These are phyloP conservation scores for Serendipita sp. DNA, from an alignment of 768 basidiomycete species.

Conservation along the genomic window DNA sequence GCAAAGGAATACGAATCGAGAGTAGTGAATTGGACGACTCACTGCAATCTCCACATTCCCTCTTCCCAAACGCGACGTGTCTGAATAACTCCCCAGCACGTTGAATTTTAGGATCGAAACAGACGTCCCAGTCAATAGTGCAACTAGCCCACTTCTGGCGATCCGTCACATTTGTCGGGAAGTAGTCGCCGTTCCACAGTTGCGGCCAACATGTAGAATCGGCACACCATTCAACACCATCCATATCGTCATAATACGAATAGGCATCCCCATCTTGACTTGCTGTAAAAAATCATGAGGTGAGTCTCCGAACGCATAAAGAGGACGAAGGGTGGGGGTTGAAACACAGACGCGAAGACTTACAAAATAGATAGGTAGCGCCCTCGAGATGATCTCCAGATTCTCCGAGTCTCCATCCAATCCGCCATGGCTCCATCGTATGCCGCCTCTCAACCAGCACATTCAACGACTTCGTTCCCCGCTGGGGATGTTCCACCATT, in stretches of 20 bases:
- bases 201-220: neutral
- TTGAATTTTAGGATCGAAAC: constrained; percentile 14
- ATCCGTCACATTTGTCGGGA: neutral
- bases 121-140: constrained; percentile 9
- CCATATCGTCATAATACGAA: neutral
- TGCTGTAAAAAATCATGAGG: neutral
- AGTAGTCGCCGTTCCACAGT: neutral
- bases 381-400: neutral
- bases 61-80: constrained; percentile 21
- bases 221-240: neutral
- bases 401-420: neutral
- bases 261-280: constrained; percentile 2
- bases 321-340: neutral
- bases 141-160: neutral
- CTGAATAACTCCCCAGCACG: constrained; percentile 21
- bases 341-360: neutral
- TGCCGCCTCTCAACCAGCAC: neutral
- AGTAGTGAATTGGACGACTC: neutral
- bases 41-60: constrained; percentile 25
- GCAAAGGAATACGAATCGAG: neutral
- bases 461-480: neutral
- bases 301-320: neutral
- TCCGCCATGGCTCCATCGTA: constrained; percentile 1
- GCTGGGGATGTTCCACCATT: neutral
- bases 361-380: neutral